Conservation (phyloP, 345 rosid genomes). For the Aegle marmelos region DNA sequence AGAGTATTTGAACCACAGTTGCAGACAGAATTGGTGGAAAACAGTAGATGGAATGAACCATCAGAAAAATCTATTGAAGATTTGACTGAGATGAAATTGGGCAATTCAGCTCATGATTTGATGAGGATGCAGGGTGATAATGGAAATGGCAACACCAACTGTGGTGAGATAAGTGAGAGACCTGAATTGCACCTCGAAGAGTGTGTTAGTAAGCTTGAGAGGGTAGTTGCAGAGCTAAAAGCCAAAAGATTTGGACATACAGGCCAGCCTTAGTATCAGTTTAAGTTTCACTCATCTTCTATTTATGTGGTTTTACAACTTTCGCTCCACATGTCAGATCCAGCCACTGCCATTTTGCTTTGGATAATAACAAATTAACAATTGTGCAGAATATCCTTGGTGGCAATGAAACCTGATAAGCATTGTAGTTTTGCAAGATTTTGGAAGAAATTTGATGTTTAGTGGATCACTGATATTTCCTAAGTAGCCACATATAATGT, state of each 20-base stretch:
- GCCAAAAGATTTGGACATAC: background rate
- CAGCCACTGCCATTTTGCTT: background rate
- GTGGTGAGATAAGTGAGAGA: background rate
- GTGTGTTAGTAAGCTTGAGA: background rate
- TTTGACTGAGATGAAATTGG: background rate
- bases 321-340: background rate
- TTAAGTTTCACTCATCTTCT: background rate
- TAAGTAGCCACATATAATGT: background rate
- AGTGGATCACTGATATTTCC: background rate
- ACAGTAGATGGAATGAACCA: background rate
- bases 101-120: background rate
- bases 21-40: background rate
- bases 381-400: background rate
- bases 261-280: background rate
- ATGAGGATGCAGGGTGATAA: background rate
- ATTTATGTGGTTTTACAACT: background rate
- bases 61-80: background rate
- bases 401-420: no score
- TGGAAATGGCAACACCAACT: background rate
- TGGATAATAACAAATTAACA: background rate
- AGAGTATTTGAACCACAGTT: background rate
- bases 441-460: background rate
- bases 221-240: background rate
- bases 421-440: background rate
- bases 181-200: background rate